phyloP scores from a whole-genome alignment of 441 rosid genomes.

The Populus hybrid region DNA sequence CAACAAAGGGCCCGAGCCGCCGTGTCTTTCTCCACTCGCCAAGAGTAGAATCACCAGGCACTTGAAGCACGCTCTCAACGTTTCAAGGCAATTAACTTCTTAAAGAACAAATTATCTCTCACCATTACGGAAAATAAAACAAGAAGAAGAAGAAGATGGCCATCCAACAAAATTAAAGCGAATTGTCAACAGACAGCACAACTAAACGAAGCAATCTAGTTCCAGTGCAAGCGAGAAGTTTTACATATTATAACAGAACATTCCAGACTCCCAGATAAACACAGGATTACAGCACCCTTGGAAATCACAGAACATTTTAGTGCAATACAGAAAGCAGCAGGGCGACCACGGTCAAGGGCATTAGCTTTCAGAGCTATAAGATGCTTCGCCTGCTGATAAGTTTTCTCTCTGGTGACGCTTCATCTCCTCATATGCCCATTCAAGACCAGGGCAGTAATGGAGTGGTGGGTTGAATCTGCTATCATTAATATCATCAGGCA shows the following conservation, averaged over 20 bases:
- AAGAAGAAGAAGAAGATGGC: background rate
- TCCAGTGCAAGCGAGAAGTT: background rate
- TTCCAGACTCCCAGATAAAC: background rate
- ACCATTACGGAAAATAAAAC: background rate
- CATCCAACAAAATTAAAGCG: background rate
- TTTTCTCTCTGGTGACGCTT: conserved; percentile 42
- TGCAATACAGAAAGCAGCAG: background rate
- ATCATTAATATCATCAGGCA: conserved; percentile 79
- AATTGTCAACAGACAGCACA: background rate
- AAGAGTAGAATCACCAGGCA: too few species aligned
- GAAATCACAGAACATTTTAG: background rate
- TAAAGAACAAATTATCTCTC: background rate
- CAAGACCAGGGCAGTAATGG: conserved; percentile 86
- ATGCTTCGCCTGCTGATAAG: conserved; percentile 51
- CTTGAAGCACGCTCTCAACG: too few species aligned
- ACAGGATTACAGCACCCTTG: background rate
- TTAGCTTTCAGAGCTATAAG: conserved; percentile 57
- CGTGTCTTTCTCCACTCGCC: too few species aligned
- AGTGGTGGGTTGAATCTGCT: conserved; percentile 84
- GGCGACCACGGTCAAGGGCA: background rate
- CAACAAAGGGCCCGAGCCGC: too few species aligned
- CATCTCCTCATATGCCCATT: conserved; percentile 93
- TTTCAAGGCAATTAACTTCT: background rate
- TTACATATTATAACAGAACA: background rate
- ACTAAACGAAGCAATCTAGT: background rate